Conservation (phyloP, 345 rosid species). For the Rhodamnia rubescens region DNA sequence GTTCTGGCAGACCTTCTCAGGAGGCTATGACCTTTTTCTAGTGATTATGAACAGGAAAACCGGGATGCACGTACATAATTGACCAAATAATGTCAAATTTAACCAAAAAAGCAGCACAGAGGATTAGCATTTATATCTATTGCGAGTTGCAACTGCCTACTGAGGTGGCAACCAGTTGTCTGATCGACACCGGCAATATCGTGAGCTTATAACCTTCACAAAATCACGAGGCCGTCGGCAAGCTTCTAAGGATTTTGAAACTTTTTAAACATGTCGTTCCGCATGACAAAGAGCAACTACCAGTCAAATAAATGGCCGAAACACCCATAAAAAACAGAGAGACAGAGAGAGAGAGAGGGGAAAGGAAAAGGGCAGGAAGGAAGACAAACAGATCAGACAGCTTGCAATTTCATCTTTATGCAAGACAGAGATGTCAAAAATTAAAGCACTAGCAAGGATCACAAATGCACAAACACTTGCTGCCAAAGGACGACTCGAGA, state of each 20-base stretch:
- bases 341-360: neutral
- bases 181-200: neutral
- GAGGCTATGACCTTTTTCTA: neutral
- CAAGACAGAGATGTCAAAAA: neutral
- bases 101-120: neutral
- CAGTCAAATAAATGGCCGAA: neutral
- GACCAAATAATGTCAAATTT: neutral
- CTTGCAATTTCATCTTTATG: neutral
- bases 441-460: neutral
- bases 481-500: neutral
- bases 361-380: neutral
- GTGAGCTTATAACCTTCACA: neutral
- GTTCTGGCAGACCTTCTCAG: neutral
- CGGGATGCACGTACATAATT: neutral
- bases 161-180: neutral
- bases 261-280: neutral
- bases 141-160: neutral
- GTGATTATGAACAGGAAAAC: neutral
- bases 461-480: neutral
- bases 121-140: neutral
- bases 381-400: neutral
- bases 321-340: neutral
- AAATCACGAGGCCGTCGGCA: neutral
- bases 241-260: neutral
- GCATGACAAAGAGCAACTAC: neutral